Percentiles rank a stretch among this genome's conserved stretches.
phyloP scores from a whole-genome alignment of 306 rosid genomes.

The Nissolia schottii region DNA sequence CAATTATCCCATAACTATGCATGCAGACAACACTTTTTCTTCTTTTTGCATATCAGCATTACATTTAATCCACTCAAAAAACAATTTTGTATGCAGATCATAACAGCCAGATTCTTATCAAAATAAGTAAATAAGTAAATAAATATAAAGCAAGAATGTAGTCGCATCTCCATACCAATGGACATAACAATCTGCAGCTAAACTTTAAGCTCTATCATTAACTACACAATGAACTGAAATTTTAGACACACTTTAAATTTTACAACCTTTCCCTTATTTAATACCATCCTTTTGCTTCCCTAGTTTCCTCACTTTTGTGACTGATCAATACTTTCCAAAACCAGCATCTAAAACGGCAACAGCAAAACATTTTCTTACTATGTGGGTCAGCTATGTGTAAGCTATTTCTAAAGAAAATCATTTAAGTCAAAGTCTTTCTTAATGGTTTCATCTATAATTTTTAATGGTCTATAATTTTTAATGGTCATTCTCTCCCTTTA shows the following conservation, averaged over 20 bases:
- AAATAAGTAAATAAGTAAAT: background rate
- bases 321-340: background rate
- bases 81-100: background rate
- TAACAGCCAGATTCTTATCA: background rate
- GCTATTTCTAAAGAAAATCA: background rate
- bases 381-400: background rate
- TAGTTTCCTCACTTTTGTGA: background rate
- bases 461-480: background rate
- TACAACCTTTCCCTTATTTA: background rate
- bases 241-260: background rate
- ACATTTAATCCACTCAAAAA: background rate
- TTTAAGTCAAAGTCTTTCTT: background rate
- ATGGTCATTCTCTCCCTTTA: background rate
- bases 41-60: background rate
- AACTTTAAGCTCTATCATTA: background rate
- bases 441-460: background rate
- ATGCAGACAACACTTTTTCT: background rate
- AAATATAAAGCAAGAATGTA: constrained; percentile 1
- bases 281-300: background rate
- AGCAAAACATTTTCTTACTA: background rate
- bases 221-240: background rate
- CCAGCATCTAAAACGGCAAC: background rate
- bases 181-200: constrained; percentile 7
- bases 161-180: background rate
- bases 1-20: background rate